Base-by-base conservation (phyloP, 257 asterid genomes). In the Dorcoceras hygrometricum region DNA sequence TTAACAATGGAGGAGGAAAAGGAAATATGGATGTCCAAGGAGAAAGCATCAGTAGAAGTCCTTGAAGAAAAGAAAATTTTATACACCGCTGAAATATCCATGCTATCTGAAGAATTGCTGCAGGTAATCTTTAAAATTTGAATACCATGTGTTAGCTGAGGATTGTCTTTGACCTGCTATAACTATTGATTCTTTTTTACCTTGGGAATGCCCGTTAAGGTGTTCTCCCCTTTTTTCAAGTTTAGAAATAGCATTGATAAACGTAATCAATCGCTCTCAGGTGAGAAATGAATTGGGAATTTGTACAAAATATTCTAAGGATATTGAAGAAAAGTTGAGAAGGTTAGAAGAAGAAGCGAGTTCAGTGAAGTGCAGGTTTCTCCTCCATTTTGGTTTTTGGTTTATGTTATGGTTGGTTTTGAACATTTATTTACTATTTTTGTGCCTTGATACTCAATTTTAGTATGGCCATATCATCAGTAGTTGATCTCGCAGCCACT, bases 21-120 rank as follows among this genome's bases (percentile, higher is more conserved):
- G 80, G 96, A 90, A 66, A 82, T 93, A 85, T 90, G 95, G 97
- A 76, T 81, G 67, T 84, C 97, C 66, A 93, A 87, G 80, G 97
- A 93, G 81, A 86, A 75, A 80, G 93, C 97, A 82, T 83, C 91
- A 50, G 31, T 88, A 55, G 87, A 86, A 81, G 82, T 82, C 71
- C 84, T 84, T 66, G 84, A 78, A 78, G 85, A 74, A 74, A 85
- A 78, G 63, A 78, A 84, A 73, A 82, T 79, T 54, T 63, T 26
- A 60, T 80, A 76, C 66, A 75, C 75, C 54, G 71, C 84, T 56
- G 95, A 88, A 78, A 75, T 83, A 57, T 77, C 80, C 68, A 59
- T 75, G 62, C 67, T 93, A 65, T 79, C 86, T 61, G 39, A 80
- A 76, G 71, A 73, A 75, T 76, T 88, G 75, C 75, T 83, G 8